Evolutionary conservation across 2,329 filamentous ascomycete genomes (phyloP), one percentile per base, ranked within the genome.

Genomic region (Pezicula neosporulosa): DNA sequence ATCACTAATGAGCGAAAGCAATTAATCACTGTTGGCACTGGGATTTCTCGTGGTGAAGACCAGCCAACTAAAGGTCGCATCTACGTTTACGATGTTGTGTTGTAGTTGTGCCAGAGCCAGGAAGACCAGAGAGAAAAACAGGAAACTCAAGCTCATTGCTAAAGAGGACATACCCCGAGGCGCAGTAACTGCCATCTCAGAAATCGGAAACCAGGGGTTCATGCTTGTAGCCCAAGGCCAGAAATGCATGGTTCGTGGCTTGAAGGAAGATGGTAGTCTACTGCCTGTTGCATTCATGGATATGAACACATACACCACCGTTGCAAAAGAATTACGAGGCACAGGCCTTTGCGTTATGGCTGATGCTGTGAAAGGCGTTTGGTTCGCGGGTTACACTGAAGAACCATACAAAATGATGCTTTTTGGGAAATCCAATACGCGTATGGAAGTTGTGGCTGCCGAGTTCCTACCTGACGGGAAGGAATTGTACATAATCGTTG

Each of bases 231-330:
- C 92, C 0, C 94, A 99, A 66, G 94, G 94, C 1, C 92, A 97
- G 64, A 99, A 99, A 70, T 93, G 91, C 68, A 95, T 99, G 88
- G 91, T 99, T 1, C 81, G 94, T 53, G 94, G 94, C 38, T 78
- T 99, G 3, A 97, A 97, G 68, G 94, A 99, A 68, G 94, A 99
- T 66, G 90, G 92, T 1, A 91, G 89, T 1, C 79, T 97, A 48
- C 77, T 97, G 1, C 94, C 94, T 0, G 93, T 99, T 3, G 94
- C 94, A 0, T 99, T 99, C 66, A 88, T 99, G 78, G 94, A 99
- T 64, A 95, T 97, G 85, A 94, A 90, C 71, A 95, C 89, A 69
- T 94, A 96, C 63, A 90, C 96, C 12, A 89, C 85, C 2, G 83
- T 87, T n/a, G 81, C 90, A 49, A 94, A 92, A 64, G 89, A 90